phyloP scores from a whole-genome alignment of 805 yeast species.

The Ogataea corticis region DNA sequence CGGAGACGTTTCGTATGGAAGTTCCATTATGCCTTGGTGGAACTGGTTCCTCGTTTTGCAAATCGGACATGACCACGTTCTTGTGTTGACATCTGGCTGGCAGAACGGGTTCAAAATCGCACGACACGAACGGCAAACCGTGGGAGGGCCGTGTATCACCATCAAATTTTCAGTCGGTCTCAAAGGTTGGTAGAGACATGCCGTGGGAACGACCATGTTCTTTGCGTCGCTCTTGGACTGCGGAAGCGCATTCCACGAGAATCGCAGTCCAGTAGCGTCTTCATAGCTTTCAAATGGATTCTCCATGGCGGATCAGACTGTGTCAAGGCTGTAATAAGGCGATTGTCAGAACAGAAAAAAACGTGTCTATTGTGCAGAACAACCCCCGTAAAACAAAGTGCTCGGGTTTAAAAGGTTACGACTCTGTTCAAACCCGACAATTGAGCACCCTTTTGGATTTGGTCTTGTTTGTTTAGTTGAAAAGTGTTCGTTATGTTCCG shows the following conservation, averaged over 20 bases:
- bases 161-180: conserved; percentile 44
- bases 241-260: conserved; percentile 71
- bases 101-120: conserved; percentile 56
- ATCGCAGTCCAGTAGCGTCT: conserved; percentile 71
- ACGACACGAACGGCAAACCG: conserved; percentile 56
- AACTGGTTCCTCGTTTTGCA: conserved; percentile 51
- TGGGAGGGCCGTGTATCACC: conserved; percentile 40
- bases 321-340: not conserved
- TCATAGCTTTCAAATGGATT: conserved; percentile 52
- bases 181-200: conserved; percentile 60
- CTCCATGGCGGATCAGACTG: not conserved
- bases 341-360: too few relatives aligned
- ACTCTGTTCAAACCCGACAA: not conserved
- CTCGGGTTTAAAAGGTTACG: not conserved
- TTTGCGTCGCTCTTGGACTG: conserved; percentile 52
- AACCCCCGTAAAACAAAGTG: not conserved
- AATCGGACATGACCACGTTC: conserved; percentile 56
- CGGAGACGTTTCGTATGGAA: conserved; percentile 41
- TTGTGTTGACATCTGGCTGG: conserved; percentile 32
- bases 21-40: conserved; percentile 25
- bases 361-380: too few relatives aligned
- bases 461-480: conserved; percentile 4
- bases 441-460: not conserved
- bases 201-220: conserved; percentile 54
- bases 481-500: conserved; percentile 2